Evolutionary conservation across 163 green algal genomes (phyloP), one percentile per base, ranked within the genome.

Genomic region (Scenedesmus sp.): DNA sequence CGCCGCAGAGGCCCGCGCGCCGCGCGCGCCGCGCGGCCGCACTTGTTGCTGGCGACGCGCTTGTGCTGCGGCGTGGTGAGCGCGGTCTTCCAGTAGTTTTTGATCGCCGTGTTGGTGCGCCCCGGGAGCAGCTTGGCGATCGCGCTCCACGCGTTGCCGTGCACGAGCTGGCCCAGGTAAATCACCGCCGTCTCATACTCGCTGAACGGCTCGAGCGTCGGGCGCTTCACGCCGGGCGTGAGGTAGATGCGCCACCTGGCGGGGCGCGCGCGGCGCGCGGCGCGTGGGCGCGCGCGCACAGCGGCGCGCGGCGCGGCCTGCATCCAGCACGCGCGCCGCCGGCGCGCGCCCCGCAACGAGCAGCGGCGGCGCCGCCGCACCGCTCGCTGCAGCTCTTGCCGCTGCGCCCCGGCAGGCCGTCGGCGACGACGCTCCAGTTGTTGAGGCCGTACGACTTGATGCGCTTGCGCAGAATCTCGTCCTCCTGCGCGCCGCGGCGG

Each of bases 351-450:
- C 39, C 10, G 39, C 39, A 6, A 47, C 6, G 7, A 6, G 39
- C 39, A 6, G 10, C 39, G 10, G 39, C 39, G 39, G 7, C 10
- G 39, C 39, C 10, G 39, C 39, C 39, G 36, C 28, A 77, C 69
- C 69, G 63, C 34, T 77, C 69, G 22, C 69, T 77, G 69, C 69
- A 77, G 69, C 69, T 77, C 24, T 77, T 77, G 36, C 69, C 69
- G 29, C 69, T 77, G 17, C 69, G 51, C 34, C 69, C 69, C 54
- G 69, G 24, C 33, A 77, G 53, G 3, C 69, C 69, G 45, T 77
- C 69, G 31, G 69, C 69, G 7, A 77, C 69, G 9, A 77, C 34
- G 39, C 69, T 66, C 69, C 69, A 77, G 69, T 77, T 77, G 34
- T 77, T 77, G 5, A 77, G 29, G 24, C 69, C 69, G 26, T 77